These are phyloP conservation scores for Lepidium africanum DNA, from an alignment of 345 rosid species.

Conservation along the genomic window DNA sequence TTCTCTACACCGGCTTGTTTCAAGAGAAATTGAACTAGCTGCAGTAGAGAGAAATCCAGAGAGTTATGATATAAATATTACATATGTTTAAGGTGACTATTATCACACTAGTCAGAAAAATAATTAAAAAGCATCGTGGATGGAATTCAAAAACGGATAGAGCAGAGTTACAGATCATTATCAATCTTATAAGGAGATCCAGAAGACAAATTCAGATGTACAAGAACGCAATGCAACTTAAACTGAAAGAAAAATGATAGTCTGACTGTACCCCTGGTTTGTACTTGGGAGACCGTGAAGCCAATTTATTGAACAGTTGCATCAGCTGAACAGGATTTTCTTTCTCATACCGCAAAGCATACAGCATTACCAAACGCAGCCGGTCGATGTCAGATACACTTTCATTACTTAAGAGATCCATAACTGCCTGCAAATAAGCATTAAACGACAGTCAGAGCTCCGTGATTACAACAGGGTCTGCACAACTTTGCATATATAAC, in stretches of 20 bases:
- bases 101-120: not conserved
- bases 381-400: conserved; percentile 79
- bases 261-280: conserved; percentile 72
- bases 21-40: conserved; percentile 91
- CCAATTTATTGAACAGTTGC: conserved; percentile 94
- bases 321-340: conserved; percentile 94
- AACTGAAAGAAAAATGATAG: conserved; percentile 7
- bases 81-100: not conserved
- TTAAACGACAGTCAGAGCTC: conserved; percentile 11
- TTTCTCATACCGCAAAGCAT: conserved; percentile 96
- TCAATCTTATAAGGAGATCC: not conserved
- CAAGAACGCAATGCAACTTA: not conserved
- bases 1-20: conserved; percentile 96
- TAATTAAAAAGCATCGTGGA: not conserved
- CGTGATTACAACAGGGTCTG: not conserved
- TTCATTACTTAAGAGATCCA: conserved; percentile 76
- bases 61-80: conserved; percentile 9
- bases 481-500: not conserved
- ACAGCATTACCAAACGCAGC: conserved; percentile 79
- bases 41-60: conserved; percentile 32
- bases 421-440: conserved; percentile 70
- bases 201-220: not conserved
- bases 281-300: conserved; percentile 84
- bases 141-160: not conserved
- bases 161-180: not conserved